A percentile compares a stretch with the other conserved stretches of the same genome.
Evolutionary conservation across 208 protist genomes (phyloP).

Genomic region (Acanthamoeba healyi): DNA sequence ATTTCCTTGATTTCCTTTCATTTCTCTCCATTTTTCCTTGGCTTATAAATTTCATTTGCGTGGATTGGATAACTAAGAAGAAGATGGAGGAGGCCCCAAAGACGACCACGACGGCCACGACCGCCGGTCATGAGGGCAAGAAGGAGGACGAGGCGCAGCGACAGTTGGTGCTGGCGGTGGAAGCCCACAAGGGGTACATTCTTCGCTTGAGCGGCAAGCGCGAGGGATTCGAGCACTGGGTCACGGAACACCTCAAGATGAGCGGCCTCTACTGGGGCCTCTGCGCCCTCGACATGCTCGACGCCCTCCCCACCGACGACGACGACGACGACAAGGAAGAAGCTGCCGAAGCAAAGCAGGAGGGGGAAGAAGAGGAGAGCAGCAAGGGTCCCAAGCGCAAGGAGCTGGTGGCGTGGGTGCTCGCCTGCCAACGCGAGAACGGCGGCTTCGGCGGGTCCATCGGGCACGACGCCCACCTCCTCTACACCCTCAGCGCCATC

Average conservation of each 20-base stretch:
- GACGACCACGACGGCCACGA: neutral
- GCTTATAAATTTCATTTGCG: too few relatives aligned
- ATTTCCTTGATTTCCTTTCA: too few relatives aligned
- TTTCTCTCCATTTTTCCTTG: too few relatives aligned
- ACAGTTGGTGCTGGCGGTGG: neutral
- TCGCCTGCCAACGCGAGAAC: neutral
- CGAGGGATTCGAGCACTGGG: slow-evolving; percentile 94
- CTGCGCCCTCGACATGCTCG: slow-evolving; percentile 88
- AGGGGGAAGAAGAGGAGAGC: neutral
- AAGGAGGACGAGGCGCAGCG: neutral
- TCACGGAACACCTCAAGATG: slow-evolving; percentile 97
- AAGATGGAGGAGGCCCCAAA: neutral
- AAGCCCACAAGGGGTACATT: neutral
- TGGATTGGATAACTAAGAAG: neutral
- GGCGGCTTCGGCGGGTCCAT: slow-evolving; percentile 98
- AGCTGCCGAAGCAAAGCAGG: slow-evolving; percentile 79
- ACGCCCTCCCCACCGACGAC: slow-evolving; percentile 33
- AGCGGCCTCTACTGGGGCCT: slow-evolving; percentile 98
- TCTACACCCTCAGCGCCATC: slow-evolving; percentile 98
- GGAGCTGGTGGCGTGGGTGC: neutral
- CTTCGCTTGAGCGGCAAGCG: slow-evolving; percentile 71
- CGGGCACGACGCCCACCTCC: slow-evolving; percentile 98
- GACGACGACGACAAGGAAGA: slow-evolving; percentile 88
- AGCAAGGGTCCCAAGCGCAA: neutral
- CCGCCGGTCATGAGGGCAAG: too few relatives aligned